Conservation (phyloP, 2,329 filamentous ascomycete species). For the Ophiostoma novo-ulmi region DNA sequence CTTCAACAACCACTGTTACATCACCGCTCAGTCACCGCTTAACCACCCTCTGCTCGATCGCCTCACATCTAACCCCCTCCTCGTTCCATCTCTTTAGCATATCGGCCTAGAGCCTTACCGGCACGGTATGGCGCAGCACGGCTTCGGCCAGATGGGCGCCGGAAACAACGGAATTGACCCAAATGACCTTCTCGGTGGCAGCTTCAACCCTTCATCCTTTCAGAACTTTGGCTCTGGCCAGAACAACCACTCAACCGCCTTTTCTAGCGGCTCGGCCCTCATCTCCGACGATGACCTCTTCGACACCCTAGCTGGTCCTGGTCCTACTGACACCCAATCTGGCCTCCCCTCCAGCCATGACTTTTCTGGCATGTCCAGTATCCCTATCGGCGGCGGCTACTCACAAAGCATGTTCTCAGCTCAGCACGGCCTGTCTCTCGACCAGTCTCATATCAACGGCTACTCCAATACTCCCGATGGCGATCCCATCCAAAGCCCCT, state of each 20-base stretch:
- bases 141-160: slow-evolving; percentile 52
- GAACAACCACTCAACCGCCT: slow-evolving; percentile 61
- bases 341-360: slow-evolving; percentile 52
- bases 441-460: slow-evolving; percentile 66
- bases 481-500: slow-evolving; percentile 86
- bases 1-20: neutral
- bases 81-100: neutral
- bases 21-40: neutral
- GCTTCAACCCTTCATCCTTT: slow-evolving; percentile 57
- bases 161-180: slow-evolving; percentile 63
- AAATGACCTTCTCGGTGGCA: slow-evolving; percentile 70
- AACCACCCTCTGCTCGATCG: neutral
- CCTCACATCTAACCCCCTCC: neutral
- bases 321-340: slow-evolving; percentile 49
- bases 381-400: slow-evolving; percentile 51
- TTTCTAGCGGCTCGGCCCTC: slow-evolving; percentile 69
- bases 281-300: slow-evolving; percentile 87
- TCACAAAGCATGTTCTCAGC: slow-evolving; percentile 48
- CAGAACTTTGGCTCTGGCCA: slow-evolving; percentile 52
- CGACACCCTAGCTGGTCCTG: slow-evolving; percentile 57
- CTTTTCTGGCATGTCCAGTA: slow-evolving; percentile 50
- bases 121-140: slow-evolving; percentile 49
- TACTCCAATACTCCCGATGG: slow-evolving; percentile 91
- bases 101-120: slow-evolving; percentile 1
- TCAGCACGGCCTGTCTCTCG: slow-evolving; percentile 59